Base-by-base conservation (phyloP, 371 early-diverging fungal genomes). In the Saksenaea vasiformis region DNA sequence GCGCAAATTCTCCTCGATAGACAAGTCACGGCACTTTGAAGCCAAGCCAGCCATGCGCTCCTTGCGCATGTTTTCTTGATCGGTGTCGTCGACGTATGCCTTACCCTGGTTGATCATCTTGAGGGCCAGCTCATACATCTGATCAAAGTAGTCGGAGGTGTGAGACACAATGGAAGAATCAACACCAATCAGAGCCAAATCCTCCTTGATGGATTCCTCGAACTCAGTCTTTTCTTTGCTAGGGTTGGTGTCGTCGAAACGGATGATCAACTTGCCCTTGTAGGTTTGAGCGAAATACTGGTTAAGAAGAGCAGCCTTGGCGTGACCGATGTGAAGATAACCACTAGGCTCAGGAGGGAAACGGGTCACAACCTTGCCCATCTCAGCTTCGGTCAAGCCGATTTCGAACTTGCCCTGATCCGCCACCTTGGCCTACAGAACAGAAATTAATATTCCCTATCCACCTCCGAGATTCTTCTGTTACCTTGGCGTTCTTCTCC, bases 221-320 rank as follows among this genome's bases (percentile, higher is more conserved):
- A 92, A 99, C 80, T 98, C 98, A 24, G 68, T 69, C 86, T 95
- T 94, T 83, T 99, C 99, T 81, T 99, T 99, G 64, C 82, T 81
- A 14, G 99, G 99, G 79, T 99, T 99, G 59, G 99, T 99, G 84
- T 99, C 99, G 79, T 99, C 99, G 71, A 99, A 99, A 58, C 99
- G 93, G 51, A 99, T 82, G 60, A 99, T 91, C 72, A 99, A 68
- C 73, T 92, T 93, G 56, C 99, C 99, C 58, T 94, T 85, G 80
- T 97, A 95, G 35, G 79, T 77, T 19, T 91, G 80, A 8, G 99
- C 99, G 89, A 99, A 95, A 86, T 96, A 92, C 71, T 98, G 90
- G 85, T 99, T 99, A 64, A 99, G 77, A 44, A 99, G 83, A 10
- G 98, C 99, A 43, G 99, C 99, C 85, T 99, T 99, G 55, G 97